Conservation (phyloP, 2,329 filamentous ascomycete species). For the Metarhizium anisopliae region DNA sequence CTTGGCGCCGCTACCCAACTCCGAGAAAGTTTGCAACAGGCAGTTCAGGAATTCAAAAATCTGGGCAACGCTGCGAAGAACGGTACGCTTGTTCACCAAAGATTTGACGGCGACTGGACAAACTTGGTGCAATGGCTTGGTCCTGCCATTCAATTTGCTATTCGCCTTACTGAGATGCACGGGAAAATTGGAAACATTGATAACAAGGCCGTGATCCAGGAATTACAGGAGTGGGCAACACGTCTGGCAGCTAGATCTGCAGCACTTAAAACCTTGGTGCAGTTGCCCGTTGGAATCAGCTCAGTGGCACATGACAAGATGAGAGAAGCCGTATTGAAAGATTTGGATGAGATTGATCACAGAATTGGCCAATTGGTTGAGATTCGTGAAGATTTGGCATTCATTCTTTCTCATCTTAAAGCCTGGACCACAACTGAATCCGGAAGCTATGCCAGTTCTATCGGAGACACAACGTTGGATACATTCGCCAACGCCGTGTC, state of each 20-base stretch:
- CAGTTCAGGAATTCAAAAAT: constrained; percentile 26
- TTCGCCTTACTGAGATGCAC: constrained; percentile 57
- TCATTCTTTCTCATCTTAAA: constrained; percentile 56
- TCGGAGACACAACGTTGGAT: constrained; percentile 18
- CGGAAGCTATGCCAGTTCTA: constrained; percentile 7
- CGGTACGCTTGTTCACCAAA: constrained; percentile 12
- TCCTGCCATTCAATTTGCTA: constrained; percentile 55
- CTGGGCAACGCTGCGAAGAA: constrained; percentile 21
- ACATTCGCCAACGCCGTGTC: constrained; percentile 51
- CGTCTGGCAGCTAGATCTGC: constrained; percentile 35
- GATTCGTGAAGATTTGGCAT: constrained; percentile 48
- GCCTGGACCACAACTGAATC: constrained; percentile 47
- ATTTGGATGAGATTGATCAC: constrained; percentile 26
- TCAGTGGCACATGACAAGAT: constrained; percentile 27
- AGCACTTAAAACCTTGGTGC: constrained; percentile 31
- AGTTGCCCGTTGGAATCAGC: constrained; percentile 42
- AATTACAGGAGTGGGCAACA: constrained; percentile 41
- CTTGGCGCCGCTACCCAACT: constrained; percentile 32
- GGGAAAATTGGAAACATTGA: constrained; percentile 50
- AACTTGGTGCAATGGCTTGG: constrained; percentile 49
- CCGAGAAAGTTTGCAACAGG: constrained; percentile 28
- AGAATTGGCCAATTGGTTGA: constrained; percentile 31
- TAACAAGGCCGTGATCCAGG: constrained; percentile 33
- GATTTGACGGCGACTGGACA: constrained; percentile 14
- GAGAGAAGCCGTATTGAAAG: constrained; percentile 23